These are phyloP conservation scores for Micractinium conductrix DNA, from an alignment of 139 green algal genomes.

Conservation along the genomic window DNA sequence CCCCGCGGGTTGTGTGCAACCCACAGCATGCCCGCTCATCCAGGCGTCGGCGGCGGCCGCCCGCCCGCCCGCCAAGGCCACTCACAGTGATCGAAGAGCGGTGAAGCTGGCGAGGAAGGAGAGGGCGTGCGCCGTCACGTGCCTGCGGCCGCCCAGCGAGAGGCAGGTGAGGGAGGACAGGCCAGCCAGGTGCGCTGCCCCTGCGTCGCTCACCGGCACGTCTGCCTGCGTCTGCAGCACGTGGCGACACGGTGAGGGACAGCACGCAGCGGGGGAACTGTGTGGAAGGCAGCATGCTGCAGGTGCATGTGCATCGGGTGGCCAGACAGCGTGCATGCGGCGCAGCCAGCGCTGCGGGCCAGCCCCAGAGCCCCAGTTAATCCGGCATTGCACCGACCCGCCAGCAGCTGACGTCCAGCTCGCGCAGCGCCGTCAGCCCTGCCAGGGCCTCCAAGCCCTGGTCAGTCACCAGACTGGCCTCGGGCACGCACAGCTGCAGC, in stretches of 20 bases:
- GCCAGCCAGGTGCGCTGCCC: neutral
- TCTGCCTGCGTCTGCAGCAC: neutral
- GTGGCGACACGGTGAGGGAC: neutral
- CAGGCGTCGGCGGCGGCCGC: too few species aligned
- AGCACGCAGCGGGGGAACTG: neutral
- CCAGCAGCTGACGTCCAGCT: conserved; percentile 13
- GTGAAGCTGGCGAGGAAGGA: neutral
- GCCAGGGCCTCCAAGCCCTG: neutral
- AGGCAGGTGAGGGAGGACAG: conserved; percentile 1
- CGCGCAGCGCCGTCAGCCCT: neutral
- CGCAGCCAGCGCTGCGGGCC: too few species aligned
- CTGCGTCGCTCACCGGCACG: neutral
- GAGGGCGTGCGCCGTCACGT: neutral
- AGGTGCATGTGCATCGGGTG: too few species aligned
- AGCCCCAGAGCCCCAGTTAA: too few species aligned
- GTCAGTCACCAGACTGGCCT: conserved; percentile 8
- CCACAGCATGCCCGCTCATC: too few species aligned
- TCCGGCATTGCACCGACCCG: conserved; percentile 1
- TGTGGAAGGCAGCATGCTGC: neutral
- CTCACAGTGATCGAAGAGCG: neutral
- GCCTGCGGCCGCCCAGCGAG: neutral
- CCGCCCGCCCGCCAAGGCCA: neutral
- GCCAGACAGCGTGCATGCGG: too few species aligned
- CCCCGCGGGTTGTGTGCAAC: too few species aligned
- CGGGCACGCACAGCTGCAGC: conserved; percentile 10